A percentile compares a stretch with the other conserved stretches of the same genome.
phyloP scores from a whole-genome alignment of 805 yeast species.

The Starmerella roubikii region DNA sequence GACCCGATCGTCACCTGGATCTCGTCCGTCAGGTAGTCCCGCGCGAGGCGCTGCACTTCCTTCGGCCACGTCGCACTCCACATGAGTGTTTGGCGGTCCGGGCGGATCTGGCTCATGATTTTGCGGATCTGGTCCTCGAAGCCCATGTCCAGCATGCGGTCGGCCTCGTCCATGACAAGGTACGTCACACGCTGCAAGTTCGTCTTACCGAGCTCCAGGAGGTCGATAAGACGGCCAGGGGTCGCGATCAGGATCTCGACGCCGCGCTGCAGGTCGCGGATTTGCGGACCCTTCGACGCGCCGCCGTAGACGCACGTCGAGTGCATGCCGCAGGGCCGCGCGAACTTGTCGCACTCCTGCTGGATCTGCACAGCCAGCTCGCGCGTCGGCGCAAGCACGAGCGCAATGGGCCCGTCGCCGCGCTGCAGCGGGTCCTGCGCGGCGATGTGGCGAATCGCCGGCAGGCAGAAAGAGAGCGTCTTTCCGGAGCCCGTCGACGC shows the following conservation, averaged over 20 bases:
- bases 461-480: conserved; percentile 92
- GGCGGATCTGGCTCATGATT: conserved; percentile 95
- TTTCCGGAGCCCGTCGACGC: conserved; percentile 99
- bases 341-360: conserved; percentile 89
- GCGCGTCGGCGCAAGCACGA: conserved; percentile 96
- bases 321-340: conserved; percentile 81
- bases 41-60: conserved; percentile 85
- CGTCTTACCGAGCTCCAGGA: conserved; percentile 90
- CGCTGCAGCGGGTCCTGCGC: conserved; percentile 89
- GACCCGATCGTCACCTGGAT: conserved; percentile 97
- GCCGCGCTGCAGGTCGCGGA: conserved; percentile 91
- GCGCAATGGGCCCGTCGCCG: conserved; percentile 95
- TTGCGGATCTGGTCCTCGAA: conserved; percentile 99
- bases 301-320: conserved; percentile 96
- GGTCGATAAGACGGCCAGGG: conserved; percentile 96
- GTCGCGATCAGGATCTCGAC: conserved; percentile 94
- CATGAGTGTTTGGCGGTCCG: conserved; percentile 98
- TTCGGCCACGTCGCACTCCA: conserved; percentile 99
- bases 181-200: conserved; percentile 93
- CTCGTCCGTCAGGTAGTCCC: conserved; percentile 81
- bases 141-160: conserved; percentile 99
- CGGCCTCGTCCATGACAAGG: conserved; percentile 96
- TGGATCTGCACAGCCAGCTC: conserved; percentile 97
- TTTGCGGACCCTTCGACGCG: conserved; percentile 96
- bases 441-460: conserved; percentile 92